Evolutionary conservation across 1,139 yeast genomes (phyloP), one percentile per base, ranked within the genome.

Genomic region (Keqinozyma sinolaborantium): DNA sequence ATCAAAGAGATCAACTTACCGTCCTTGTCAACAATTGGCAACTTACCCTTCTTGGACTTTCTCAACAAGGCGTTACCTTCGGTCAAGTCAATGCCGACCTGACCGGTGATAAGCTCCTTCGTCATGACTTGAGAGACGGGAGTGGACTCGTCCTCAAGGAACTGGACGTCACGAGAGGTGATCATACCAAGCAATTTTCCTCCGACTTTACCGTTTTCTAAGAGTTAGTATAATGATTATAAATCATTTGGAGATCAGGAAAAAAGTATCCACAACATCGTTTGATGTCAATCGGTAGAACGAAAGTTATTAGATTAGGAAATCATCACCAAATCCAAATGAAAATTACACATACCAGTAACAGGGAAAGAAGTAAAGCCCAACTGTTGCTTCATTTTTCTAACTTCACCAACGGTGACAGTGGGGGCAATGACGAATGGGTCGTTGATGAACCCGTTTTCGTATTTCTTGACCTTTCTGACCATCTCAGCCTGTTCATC

Each of bases 401-500:
- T 83, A 47, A 87, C 85, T 54, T 88, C 87, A 40, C 82, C 87
- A 48, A 92, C 95, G 38, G 95, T 83, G 45, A 69, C 64, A 18
- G 65, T 54, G 38, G 96, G 95, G 28, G 83, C 51, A 45, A 92
- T 77, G 37, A 86, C 97, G 41, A 92, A 77, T 27, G 99, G 98
- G 51, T 87, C 95, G 53, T 83, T 84, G 57, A 92, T 94, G 72
- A 92, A 92, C 27, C 99, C 99, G 60, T 92, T 92, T 72, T 92
- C 98, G 67, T 72, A 92, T 65, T 85, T 88, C 77, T 92, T 92
- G 48, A 92, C 99, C 68, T 85, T 85, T 63, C 76, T 84, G 42
- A 92, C 98, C 98, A 92, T 92, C 48, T 80, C 96, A 40, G 98
- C 98, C 70, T 92, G 99, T 61, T 88, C 97, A 32, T 92, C 97